phyloP scores from a whole-genome alignment of 495 filamentous ascomycete species.

The Penicillium steckii region DNA sequence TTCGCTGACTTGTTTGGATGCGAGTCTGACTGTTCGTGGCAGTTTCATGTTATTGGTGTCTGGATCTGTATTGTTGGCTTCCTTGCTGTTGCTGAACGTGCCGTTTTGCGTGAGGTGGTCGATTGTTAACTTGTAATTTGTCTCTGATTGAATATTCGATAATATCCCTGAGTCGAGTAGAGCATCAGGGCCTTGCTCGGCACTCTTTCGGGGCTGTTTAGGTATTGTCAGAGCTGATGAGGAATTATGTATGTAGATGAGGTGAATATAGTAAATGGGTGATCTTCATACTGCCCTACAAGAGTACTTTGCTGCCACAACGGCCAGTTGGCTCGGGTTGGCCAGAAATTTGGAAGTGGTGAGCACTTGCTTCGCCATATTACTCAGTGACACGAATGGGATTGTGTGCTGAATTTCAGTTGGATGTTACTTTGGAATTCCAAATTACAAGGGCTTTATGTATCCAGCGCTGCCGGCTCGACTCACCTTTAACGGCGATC shows the following conservation, averaged over 20 bases:
- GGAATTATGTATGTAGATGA: neutral
- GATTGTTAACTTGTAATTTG: neutral
- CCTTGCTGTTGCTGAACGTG: neutral
- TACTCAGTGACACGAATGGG: neutral
- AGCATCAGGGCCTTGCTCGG: neutral
- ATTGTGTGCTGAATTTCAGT: neutral
- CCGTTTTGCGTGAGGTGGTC: neutral
- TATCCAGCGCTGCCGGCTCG: neutral
- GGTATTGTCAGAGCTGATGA: neutral
- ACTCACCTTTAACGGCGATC: neutral
- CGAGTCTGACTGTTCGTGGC: neutral
- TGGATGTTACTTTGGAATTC: no score
- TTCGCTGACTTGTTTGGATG: slow-evolving; percentile 45
- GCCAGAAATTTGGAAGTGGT: neutral
- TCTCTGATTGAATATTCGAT: neutral
- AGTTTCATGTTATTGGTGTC: neutral
- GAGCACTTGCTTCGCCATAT: neutral
- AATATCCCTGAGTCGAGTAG: neutral
- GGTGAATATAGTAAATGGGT: neutral
- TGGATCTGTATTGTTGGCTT: neutral
- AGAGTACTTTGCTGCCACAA: neutral
- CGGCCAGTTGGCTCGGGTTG: neutral
- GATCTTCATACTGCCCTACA: neutral
- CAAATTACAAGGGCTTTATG: neutral
- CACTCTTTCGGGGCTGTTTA: neutral